Percentiles rank a stretch among this genome's conserved stretches.
These are phyloP conservation scores for Rubus parviflorus DNA, from an alignment of 306 rosid genomes.

Conservation along the genomic window DNA sequence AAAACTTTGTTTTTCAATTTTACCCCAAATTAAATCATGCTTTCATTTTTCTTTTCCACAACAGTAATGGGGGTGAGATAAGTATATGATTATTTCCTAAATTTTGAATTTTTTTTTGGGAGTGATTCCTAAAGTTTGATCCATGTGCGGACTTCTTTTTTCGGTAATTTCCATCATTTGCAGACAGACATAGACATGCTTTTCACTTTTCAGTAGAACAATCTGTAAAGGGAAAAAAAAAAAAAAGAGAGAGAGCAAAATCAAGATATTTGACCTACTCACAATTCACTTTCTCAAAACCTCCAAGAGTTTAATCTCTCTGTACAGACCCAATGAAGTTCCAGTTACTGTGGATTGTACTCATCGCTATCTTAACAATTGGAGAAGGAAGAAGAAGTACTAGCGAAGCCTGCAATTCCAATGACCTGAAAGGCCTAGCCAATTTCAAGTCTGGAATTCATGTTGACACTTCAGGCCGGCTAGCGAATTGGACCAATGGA, in stretches of 20 bases:
- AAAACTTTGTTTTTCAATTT: too few relatives aligned
- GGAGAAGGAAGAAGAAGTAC: constrained; percentile 14
- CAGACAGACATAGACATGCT: constrained; percentile 31
- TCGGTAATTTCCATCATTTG: constrained; percentile 10
- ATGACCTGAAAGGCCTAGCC: constrained; percentile 56
- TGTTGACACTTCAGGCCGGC: constrained; percentile 54
- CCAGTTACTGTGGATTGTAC: constrained; percentile 28
- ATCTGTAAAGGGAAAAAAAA: constrained; percentile 28
- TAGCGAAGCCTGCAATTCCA: constrained; percentile 39
- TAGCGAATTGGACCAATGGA: constrained; percentile 50
- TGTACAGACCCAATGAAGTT: constrained; percentile 26
- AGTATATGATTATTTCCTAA: too few relatives aligned
- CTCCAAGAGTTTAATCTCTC: not conserved
- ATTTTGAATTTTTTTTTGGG: too few relatives aligned
- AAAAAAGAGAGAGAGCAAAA: constrained; percentile 30
- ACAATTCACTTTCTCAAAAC: not conserved
- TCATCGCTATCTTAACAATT: constrained; percentile 27
- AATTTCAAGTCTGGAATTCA: constrained; percentile 59
- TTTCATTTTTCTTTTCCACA: too few relatives aligned
- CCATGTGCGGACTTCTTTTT: not conserved
- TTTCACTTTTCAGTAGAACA: constrained; percentile 31
- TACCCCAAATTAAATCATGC: too few relatives aligned
- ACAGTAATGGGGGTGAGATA: too few relatives aligned
- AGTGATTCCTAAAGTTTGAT: not conserved
- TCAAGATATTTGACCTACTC: constrained; percentile 22